Percentiles rank a stretch among this genome's conserved stretches.
Conservation (phyloP, 345 rosid genomes). For the Viola odorata region DNA sequence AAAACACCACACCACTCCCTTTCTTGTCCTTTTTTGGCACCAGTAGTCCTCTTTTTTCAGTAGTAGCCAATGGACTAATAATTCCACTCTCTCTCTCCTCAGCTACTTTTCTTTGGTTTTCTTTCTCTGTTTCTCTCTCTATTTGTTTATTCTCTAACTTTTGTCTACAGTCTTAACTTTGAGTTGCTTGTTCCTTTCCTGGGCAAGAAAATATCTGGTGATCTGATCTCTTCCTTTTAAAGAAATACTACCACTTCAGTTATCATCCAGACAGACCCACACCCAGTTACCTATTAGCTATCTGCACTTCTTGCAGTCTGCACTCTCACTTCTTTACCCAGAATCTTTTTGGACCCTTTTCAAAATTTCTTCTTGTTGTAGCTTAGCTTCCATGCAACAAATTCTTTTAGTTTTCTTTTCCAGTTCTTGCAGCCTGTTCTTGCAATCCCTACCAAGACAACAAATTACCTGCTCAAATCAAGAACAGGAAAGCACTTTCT, state of each 20-base stretch:
- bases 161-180: conserved; percentile 45
- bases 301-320: conserved; percentile 21
- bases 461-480: not conserved
- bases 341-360: conserved; percentile 1
- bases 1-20: conserved; percentile 3
- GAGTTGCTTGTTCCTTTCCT: conserved; percentile 40
- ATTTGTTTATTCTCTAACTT: conserved; percentile 16
- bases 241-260: conserved; percentile 13
- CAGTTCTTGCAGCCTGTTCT: not conserved
- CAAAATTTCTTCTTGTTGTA: not conserved
- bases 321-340: not conserved
- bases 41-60: not conserved
- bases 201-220: conserved; percentile 33
- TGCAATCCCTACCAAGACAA: not conserved
- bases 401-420: not conserved
- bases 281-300: not conserved
- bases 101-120: not conserved
- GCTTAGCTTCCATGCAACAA: not conserved
- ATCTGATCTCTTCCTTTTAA: conserved; percentile 28
- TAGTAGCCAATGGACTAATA: conserved; percentile 13
- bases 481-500: not conserved
- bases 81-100: conserved; percentile 14
- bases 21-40: conserved; percentile 9
- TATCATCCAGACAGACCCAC: conserved; percentile 4
- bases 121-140: conserved; percentile 12